Base-by-base conservation (phyloP, 148 eudicot genomes). In the Pharnaceum exiguum region DNA sequence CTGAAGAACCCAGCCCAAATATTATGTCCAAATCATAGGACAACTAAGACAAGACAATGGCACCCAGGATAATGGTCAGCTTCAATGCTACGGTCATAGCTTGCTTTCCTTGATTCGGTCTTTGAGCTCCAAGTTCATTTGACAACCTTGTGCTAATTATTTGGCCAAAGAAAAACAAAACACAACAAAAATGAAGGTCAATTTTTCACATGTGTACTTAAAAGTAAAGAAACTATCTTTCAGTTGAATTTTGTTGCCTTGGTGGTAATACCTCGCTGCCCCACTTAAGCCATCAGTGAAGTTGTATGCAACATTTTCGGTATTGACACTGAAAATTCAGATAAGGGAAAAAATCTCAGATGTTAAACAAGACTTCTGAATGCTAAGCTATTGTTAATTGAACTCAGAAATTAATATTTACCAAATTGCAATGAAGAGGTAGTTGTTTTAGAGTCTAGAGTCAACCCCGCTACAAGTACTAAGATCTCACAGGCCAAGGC, bases 371-470 rank as follows among this genome's bases (percentile, higher is more conserved):
- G 7, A 21, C 37, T 1, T 15, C 7, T 7, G 10, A 55, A 19
- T 2, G 18, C 5, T 4, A 28, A 40, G 1, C 28, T 31, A 57
- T 40, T 18, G 12, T 29, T 5, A 30, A 27, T 27, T 30, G 2
- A 22, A 16, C 31, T 3, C 10, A 31, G 1, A 13, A 2, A 32
- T 8, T 38, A 9, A n/a, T 13, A 12, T 71, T 55, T 75, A 93
- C 99, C 99, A 85, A 70, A 93, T 79, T 25, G 95, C 99, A 24
- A 89, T 77, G 22, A 89, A 18, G 99, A 86, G 17, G 99, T 89
- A 5, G 80, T 74, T 27, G 71, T 51, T 61, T 86, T 80, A 5
- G 99, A 72, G 47, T 86, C 72, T n/a, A 89, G 95, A 82, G 82
- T 72, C 48, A 80, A 19, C 21, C 96, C 99, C 22, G 99, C 99